These are phyloP conservation scores for Macrolepiota dolichaula DNA, from an alignment of 768 basidiomycete genomes.

Conservation along the genomic window DNA sequence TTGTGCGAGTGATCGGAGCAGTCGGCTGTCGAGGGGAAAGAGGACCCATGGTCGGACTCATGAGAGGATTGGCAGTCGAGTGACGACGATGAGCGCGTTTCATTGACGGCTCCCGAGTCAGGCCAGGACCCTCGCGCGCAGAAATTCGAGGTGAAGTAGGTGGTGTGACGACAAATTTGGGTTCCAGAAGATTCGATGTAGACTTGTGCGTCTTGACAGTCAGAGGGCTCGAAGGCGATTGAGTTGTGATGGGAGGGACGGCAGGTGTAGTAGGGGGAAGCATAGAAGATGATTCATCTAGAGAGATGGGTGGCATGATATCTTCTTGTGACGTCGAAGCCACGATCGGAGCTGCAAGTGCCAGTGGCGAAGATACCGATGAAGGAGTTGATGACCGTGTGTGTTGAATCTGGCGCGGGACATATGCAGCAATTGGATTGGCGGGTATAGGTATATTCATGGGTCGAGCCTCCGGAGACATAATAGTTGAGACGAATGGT, in stretches of 20 bases:
- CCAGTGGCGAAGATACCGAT: slow-evolving; percentile 83
- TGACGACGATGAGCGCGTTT: slow-evolving; percentile 68
- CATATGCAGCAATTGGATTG: slow-evolving; percentile 20
- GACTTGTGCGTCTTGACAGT: slow-evolving; percentile 62
- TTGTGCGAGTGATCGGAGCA: slow-evolving; percentile 72
- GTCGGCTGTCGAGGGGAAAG: slow-evolving; percentile 88
- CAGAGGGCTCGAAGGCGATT: slow-evolving; percentile 1
- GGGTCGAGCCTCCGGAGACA: slow-evolving; percentile 23
- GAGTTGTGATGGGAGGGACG: not conserved
- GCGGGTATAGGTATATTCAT: slow-evolving; percentile 16
- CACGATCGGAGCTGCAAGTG: slow-evolving; percentile 80
- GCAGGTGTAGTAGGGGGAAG: slow-evolving; percentile 8
- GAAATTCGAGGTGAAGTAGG: slow-evolving; percentile 69
- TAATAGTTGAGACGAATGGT: slow-evolving; percentile 11
- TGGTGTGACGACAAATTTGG: slow-evolving; percentile 68
- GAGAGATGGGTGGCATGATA: slow-evolving; percentile 59
- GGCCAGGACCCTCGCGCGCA: slow-evolving; percentile 31
- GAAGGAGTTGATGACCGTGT: slow-evolving; percentile 88
- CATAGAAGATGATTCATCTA: slow-evolving; percentile 43
- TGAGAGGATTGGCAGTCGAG: slow-evolving; percentile 63
- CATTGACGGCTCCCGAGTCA: slow-evolving; percentile 43
- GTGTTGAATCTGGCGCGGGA: slow-evolving; percentile 41
- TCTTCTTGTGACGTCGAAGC: slow-evolving; percentile 63
- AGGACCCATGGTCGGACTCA: slow-evolving; percentile 61
- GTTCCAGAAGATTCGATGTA: slow-evolving; percentile 58